Evolutionary conservation across 2,329 filamentous ascomycete genomes (phyloP).

Genomic region (Alternaria brassicae): DNA sequence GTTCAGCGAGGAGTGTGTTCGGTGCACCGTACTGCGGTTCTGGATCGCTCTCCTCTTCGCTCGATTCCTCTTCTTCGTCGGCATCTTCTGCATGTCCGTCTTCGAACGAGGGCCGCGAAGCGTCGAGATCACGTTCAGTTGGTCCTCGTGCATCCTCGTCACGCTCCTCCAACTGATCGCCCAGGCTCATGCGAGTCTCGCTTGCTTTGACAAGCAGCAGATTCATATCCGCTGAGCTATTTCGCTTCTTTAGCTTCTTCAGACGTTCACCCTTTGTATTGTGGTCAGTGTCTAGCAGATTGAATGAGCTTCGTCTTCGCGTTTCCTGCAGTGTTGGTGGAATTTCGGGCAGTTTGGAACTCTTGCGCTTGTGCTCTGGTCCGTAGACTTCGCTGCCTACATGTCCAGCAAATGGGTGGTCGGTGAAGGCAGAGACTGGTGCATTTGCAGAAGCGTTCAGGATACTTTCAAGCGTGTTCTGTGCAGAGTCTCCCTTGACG

Average conservation of each 20-base stretch:
- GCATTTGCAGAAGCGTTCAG: slow-evolving; percentile 87
- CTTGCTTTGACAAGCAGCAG: slow-evolving; percentile 42
- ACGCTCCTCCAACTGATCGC: slow-evolving; percentile 40
- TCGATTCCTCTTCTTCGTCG: slow-evolving; percentile 54
- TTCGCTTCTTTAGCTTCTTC: slow-evolving; percentile 53
- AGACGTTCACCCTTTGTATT: slow-evolving; percentile 47
- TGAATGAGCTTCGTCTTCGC: slow-evolving; percentile 49
- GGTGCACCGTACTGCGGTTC: slow-evolving; percentile 71
- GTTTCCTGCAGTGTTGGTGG: slow-evolving; percentile 34
- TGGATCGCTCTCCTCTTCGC: slow-evolving; percentile 51
- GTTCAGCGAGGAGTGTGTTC: slow-evolving; percentile 88
- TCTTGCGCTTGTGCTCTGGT: slow-evolving; percentile 52
- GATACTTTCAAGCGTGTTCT: slow-evolving; percentile 87
- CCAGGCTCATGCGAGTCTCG: slow-evolving; percentile 48
- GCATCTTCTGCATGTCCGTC: slow-evolving; percentile 26
- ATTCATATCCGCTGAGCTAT: slow-evolving; percentile 50
- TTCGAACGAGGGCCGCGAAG: slow-evolving; percentile 24
- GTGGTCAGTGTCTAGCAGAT: slow-evolving; percentile 48
- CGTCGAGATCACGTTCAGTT: slow-evolving; percentile 22
- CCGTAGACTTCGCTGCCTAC: slow-evolving; percentile 79
- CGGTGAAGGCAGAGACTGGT: slow-evolving; percentile 89
- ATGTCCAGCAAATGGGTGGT: slow-evolving; percentile 82
- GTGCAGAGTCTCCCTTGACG: slow-evolving; percentile 78
- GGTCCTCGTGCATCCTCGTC: slow-evolving; percentile 43
- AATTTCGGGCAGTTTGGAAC: slow-evolving; percentile 36